Evolutionary conservation across 2,329 filamentous ascomycete species (phyloP), one percentile per base, ranked within the genome.

Genomic region (Aspergillus sp.): DNA sequence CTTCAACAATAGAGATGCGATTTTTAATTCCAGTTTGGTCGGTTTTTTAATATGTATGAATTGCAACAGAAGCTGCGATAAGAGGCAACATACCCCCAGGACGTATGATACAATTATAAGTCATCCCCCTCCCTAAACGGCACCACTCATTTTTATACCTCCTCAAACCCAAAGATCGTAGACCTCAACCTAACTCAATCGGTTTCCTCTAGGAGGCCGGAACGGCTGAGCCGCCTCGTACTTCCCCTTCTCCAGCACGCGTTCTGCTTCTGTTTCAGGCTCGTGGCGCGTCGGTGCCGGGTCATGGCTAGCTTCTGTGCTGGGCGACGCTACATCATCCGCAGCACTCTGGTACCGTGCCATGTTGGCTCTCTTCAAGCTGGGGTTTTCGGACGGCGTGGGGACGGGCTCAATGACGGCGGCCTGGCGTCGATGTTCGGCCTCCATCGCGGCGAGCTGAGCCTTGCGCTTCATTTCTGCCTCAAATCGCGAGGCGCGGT

Each of bases 231-330:
- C 79, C 29, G 88, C 87, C 76, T 97, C 92, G 72, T 95, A 97
- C 76, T 96, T 96, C 71, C 90, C 88, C 79, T 91, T 95, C 72
- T 92, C 89, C 32, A 77, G 64, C 21, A 88, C 78, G 58, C 81
- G 78, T 67, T 91, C 80, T 41, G 78, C 75, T 68, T 89, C 88
- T 40, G 83, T 88, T 58, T 86, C 80, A 1, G 89, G 88, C 55
- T 88, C 88, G 74, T 96, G 91, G 59, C 86, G 79, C 49, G 90
- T 95, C 9, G 91, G 88, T 11, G 92, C 91, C n/a, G 91, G 91
- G 74, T 96, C 92, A 58, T 78, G 77, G 65, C 81, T 84, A 29
- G 86, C 84, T 74, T 94, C 88, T 64, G 84, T 80, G 69, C 88
- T 89, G 19, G 89, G 88, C 63, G 82, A 87, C 48, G 81, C 81